phyloP scores from a whole-genome alignment of 208 protist species.

The Leishmania aethiopica region DNA sequence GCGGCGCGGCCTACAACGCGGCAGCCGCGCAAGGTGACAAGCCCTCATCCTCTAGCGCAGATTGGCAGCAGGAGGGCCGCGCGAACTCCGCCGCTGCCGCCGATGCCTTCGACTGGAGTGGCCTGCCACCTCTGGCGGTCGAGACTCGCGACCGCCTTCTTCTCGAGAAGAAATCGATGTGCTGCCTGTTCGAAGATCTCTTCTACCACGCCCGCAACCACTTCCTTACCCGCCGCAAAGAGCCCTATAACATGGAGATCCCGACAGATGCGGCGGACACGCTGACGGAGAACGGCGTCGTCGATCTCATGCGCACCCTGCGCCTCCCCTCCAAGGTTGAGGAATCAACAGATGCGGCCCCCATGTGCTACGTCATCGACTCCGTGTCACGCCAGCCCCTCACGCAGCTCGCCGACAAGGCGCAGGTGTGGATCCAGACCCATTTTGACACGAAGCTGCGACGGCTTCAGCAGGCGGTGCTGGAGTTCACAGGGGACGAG shows the following conservation, averaged over 20 bases:
- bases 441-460: conserved; percentile 26
- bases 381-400: conserved; percentile 27
- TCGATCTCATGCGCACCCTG: conserved; percentile 56
- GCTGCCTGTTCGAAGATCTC: conserved; percentile 58
- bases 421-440: conserved; percentile 37
- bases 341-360: background rate
- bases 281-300: conserved; percentile 38
- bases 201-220: conserved; percentile 82
- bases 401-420: conserved; percentile 37
- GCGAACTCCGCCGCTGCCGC: conserved; percentile 1
- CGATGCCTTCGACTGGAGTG: conserved; percentile 40
- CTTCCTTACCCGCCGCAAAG: conserved; percentile 43
- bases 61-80: conserved; percentile 1
- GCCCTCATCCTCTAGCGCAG: conserved; percentile 1
- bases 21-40: conserved; percentile 11
- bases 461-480: conserved; percentile 23
- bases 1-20: conserved; percentile 17
- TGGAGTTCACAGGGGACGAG: conserved; percentile 21
- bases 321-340: conserved; percentile 24
- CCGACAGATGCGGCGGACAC: conserved; percentile 21
- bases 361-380: conserved; percentile 36
- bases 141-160: conserved; percentile 52
- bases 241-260: conserved; percentile 40
- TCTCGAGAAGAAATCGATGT: conserved; percentile 46
- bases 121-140: conserved; percentile 31